A percentile compares a stretch with the other conserved stretches of the same genome.
Evolutionary conservation across 495 filamentous ascomycete genomes (phyloP).

Genomic region (Opeltia flavorubescens): DNA sequence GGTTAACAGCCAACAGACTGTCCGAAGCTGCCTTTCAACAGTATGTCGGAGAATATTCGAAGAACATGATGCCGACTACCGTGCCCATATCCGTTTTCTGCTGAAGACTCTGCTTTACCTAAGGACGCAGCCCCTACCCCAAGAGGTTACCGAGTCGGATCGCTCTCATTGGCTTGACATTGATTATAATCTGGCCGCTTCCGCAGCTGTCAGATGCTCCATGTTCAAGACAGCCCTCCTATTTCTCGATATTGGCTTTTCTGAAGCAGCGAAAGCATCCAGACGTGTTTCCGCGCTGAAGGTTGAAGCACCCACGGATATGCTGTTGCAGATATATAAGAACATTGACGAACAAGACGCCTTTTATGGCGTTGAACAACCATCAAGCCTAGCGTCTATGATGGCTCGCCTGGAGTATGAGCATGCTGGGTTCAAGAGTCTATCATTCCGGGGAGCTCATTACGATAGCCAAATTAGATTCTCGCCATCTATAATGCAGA

Average conservation of each 20-base stretch:
- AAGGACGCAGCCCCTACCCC: slow-evolving; percentile 59
- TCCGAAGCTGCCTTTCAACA: slow-evolving; percentile 24
- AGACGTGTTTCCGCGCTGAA: slow-evolving; percentile 52
- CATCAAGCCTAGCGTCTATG: slow-evolving; percentile 57
- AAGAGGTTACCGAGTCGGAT: slow-evolving; percentile 63
- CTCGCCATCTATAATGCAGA: slow-evolving; percentile 21
- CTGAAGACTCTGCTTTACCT: slow-evolving; percentile 79
- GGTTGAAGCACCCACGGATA: slow-evolving; percentile 43
- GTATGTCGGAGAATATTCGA: slow-evolving; percentile 7
- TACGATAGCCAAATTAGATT: slow-evolving; percentile 69
- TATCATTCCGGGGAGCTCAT: slow-evolving; percentile 83
- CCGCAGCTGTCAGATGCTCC: slow-evolving; percentile 64
- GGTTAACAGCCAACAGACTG: slow-evolving; percentile 5
- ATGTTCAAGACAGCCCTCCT: slow-evolving; percentile 79
- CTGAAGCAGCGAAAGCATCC: slow-evolving; percentile 38
- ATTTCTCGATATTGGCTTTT: slow-evolving; percentile 59
- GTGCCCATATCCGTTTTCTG: slow-evolving; percentile 43
- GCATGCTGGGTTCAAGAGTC: slow-evolving; percentile 69
- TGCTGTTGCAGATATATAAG: slow-evolving; percentile 69
- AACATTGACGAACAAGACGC: slow-evolving; percentile 91
- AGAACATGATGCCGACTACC: slow-evolving; percentile 9
- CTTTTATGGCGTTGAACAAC: slow-evolving; percentile 85
- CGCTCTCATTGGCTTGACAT: slow-evolving; percentile 76
- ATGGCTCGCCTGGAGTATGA: slow-evolving; percentile 84
- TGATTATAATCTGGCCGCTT: slow-evolving; percentile 55